phyloP scores from a whole-genome alignment of 2,329 filamentous ascomycete genomes.

The Paradendryphiella salina region DNA sequence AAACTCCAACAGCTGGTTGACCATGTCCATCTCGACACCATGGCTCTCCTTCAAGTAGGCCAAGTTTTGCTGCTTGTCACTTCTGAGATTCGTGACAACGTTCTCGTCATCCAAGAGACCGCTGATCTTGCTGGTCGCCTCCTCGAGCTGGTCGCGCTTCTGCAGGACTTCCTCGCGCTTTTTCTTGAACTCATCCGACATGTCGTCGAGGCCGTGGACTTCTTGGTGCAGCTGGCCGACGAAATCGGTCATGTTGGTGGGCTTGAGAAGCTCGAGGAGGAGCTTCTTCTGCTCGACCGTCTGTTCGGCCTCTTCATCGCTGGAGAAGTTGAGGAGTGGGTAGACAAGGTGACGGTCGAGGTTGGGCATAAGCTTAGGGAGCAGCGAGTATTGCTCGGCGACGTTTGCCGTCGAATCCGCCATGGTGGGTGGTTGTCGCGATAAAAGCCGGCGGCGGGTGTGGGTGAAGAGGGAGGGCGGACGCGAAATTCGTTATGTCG shows the following conservation, averaged over 20 bases:
- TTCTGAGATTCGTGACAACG: slow-evolving; percentile 86
- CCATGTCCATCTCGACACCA: slow-evolving; percentile 91
- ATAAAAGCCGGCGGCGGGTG: slow-evolving; percentile 8
- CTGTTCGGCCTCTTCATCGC: slow-evolving; percentile 77
- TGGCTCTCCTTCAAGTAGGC: slow-evolving; percentile 97
- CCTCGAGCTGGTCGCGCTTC: slow-evolving; percentile 79
- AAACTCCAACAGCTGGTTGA: slow-evolving; percentile 92
- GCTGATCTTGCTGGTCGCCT: slow-evolving; percentile 86
- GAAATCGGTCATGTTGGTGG: slow-evolving; percentile 99
- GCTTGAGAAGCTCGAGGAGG: slow-evolving; percentile 92
- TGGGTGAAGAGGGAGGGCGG: slow-evolving; percentile 14
- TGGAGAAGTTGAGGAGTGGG: slow-evolving; percentile 90
- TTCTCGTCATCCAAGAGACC: slow-evolving; percentile 84
- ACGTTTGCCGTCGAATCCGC: slow-evolving; percentile 52
- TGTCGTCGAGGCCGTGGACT: slow-evolving; percentile 75
- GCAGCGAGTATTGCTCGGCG: slow-evolving; percentile 74
- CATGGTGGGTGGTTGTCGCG: slow-evolving; percentile 42
- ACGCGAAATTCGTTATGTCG: slow-evolving; percentile 22
- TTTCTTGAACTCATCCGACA: slow-evolving; percentile 82
- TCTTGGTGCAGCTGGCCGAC: slow-evolving; percentile 90
- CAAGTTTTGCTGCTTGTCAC: slow-evolving; percentile 98
- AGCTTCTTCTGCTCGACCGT: slow-evolving; percentile 75
- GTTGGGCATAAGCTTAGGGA: slow-evolving; percentile 86
- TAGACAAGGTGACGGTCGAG: slow-evolving; percentile 97
- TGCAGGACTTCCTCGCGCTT: slow-evolving; percentile 88